Conservation (phyloP, 176 grass and related monocot genomes). For the Canna indica region DNA sequence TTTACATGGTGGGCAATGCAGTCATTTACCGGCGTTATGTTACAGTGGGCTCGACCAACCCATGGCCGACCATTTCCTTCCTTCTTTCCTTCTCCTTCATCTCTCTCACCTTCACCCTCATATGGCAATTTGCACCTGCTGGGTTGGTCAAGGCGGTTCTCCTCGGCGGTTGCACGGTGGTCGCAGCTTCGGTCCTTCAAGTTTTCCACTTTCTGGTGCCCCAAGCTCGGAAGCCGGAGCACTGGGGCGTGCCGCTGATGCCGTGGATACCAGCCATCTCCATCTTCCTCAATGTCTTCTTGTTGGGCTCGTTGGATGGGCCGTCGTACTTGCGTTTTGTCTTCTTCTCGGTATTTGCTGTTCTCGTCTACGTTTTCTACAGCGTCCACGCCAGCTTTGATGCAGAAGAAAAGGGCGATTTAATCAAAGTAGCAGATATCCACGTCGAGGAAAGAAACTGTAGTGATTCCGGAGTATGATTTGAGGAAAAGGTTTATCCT, state of each 20-base stretch:
- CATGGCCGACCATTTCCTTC: constrained; percentile 51
- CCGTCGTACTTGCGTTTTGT: constrained; percentile 69
- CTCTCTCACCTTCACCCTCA: constrained; percentile 57
- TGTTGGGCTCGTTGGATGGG: constrained; percentile 57
- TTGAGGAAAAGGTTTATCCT: not conserved
- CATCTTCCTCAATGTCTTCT: constrained; percentile 81
- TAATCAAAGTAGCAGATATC: constrained; percentile 2
- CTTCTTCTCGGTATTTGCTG: constrained; percentile 42
- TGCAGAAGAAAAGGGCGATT: constrained; percentile 50
- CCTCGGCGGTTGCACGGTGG: constrained; percentile 29
- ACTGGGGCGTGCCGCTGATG: constrained; percentile 92
- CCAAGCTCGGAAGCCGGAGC: constrained; percentile 42
- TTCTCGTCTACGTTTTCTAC: constrained; percentile 70
- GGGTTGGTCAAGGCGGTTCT: constrained; percentile 21
- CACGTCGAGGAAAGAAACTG: not conserved
- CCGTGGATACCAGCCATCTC: constrained; percentile 83
- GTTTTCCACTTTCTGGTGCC: constrained; percentile 64
- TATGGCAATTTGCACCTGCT: constrained; percentile 41
- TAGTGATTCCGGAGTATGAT: not conserved
- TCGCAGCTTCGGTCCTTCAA: constrained; percentile 28
- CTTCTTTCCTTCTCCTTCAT: constrained; percentile 40
- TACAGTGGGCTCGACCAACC: constrained; percentile 3
- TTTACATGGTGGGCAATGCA: constrained; percentile 98
- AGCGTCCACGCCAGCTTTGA: constrained; percentile 77
- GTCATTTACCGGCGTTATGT: constrained; percentile 82